phyloP scores from a whole-genome alignment of 139 green algal genomes.

The Zygnema cylindricum region DNA sequence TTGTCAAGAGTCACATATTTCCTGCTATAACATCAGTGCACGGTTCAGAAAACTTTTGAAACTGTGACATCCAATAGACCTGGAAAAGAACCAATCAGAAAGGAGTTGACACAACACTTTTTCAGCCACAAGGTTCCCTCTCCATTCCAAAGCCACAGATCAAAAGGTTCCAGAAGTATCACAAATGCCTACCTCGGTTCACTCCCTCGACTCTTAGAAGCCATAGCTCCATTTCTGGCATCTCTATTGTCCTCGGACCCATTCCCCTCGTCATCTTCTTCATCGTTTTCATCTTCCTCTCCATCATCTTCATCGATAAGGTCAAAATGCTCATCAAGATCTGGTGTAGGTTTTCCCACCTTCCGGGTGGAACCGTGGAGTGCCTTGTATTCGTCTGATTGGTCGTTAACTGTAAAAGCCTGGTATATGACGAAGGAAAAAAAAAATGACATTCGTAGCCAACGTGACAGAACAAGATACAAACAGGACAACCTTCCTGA shows the following conservation, averaged over 20 bases:
- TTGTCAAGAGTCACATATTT: no score
- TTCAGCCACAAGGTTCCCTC: neutral
- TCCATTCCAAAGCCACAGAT: no score
- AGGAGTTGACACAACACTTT: neutral
- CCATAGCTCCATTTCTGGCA: slow-evolving; percentile 2
- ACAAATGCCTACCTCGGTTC: neutral
- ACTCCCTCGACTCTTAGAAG: neutral
- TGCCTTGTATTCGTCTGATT: slow-evolving; percentile 30
- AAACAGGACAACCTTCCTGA: no score
- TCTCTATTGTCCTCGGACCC: neutral
- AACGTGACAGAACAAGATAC: no score
- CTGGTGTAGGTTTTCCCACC: neutral
- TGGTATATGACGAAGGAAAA: slow-evolving; percentile 9
- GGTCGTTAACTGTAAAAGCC: slow-evolving; percentile 39
- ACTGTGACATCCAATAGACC: slow-evolving; percentile 2
- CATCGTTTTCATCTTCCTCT: slow-evolving; percentile 34
- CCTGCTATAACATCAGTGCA: no score
- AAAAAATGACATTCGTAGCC: neutral
- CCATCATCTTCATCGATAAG: slow-evolving; percentile 33
- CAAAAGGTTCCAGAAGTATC: slow-evolving; percentile 14
- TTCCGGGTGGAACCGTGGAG: slow-evolving; percentile 13
- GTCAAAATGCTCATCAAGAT: slow-evolving; percentile 44
- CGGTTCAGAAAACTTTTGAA: no score
- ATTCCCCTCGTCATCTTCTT: neutral
- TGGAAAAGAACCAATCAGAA: neutral